These are phyloP conservation scores for Metschnikowia dekortorum DNA, from an alignment of 805 yeast genomes.

Conservation along the genomic window DNA sequence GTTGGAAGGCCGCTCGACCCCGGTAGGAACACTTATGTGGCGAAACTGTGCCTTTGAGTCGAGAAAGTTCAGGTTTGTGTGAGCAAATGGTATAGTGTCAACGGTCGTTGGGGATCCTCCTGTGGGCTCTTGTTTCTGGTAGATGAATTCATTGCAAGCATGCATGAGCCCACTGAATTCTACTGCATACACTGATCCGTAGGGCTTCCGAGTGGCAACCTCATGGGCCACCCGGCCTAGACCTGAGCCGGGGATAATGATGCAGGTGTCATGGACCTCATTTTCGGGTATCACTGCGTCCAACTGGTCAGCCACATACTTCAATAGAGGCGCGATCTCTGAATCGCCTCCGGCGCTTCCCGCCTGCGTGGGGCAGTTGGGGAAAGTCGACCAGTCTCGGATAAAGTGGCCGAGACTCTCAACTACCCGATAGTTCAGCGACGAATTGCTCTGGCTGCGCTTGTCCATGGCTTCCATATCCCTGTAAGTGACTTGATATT, in stretches of 20 bases:
- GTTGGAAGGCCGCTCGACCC: slow-evolving; percentile 40
- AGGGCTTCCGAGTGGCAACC: slow-evolving; percentile 40
- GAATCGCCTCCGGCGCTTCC: slow-evolving; percentile 27
- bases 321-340: slow-evolving; percentile 52
- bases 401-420: slow-evolving; percentile 73
- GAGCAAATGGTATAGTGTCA: slow-evolving; percentile 32
- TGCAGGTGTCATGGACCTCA: slow-evolving; percentile 37
- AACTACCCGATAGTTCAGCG: slow-evolving; percentile 42
- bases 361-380: background rate
- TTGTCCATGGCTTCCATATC: slow-evolving; percentile 5
- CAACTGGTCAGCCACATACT: slow-evolving; percentile 47
- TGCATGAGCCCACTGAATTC: slow-evolving; percentile 79
- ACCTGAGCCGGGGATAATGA: slow-evolving; percentile 87
- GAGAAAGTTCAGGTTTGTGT: slow-evolving; percentile 64
- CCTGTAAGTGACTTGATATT: slow-evolving; percentile 42
- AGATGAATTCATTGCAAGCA: slow-evolving; percentile 58
- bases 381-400: slow-evolving; percentile 64
- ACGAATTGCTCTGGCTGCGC: slow-evolving; percentile 12
- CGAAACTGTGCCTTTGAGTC: slow-evolving; percentile 48
- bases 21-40: slow-evolving; percentile 26
- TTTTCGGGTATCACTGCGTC: slow-evolving; percentile 22
- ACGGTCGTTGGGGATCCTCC: background rate
- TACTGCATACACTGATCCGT: slow-evolving; percentile 58
- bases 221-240: slow-evolving; percentile 74
- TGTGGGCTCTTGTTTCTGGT: slow-evolving; percentile 18